Evolutionary conservation across 768 basidiomycete species (phyloP).

Genomic region (Phanerodontia chrysosporium): DNA sequence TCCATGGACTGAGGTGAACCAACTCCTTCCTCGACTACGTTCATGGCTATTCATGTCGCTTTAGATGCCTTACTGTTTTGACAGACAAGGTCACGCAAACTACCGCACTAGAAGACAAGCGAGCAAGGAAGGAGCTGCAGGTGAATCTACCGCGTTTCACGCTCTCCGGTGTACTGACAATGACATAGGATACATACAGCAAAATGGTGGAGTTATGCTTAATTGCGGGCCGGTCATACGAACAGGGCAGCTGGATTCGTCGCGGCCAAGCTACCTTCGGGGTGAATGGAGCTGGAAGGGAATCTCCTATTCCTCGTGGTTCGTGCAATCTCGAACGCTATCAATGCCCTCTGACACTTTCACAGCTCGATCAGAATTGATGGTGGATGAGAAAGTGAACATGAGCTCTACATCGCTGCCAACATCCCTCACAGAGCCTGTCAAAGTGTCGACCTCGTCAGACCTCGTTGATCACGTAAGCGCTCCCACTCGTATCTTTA

Average conservation of each 20-base stretch:
- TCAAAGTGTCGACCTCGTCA: conserved; percentile 24
- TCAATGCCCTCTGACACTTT: background rate
- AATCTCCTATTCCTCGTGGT: conserved; percentile 65
- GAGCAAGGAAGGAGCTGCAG: conserved; percentile 86
- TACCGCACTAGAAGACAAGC: conserved; percentile 84
- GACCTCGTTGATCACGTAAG: conserved; percentile 48
- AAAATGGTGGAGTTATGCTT: conserved; percentile 83
- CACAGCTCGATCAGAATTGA: conserved; percentile 28
- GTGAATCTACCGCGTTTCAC: conserved; percentile 29
- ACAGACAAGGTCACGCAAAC: conserved; percentile 86
- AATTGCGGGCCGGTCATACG: conserved; percentile 67
- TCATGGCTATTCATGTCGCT: conserved; percentile 3
- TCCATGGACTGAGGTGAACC: conserved; percentile 65
- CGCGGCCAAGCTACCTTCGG: conserved; percentile 48
- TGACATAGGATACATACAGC: conserved; percentile 67
- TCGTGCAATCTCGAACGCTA: conserved; percentile 13
- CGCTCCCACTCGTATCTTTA: background rate
- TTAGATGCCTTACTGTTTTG: conserved; percentile 71
- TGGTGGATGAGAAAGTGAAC: conserved; percentile 60
- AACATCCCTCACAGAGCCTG: conserved; percentile 20
- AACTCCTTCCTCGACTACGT: background rate
- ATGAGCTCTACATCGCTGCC: conserved; percentile 37
- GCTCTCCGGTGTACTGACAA: background rate
- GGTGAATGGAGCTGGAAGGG: conserved; percentile 69
- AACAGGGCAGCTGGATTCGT: conserved; percentile 78